Base-by-base conservation (phyloP, 2,329 filamentous ascomycete genomes). In the Fusarium continuum region DNA sequence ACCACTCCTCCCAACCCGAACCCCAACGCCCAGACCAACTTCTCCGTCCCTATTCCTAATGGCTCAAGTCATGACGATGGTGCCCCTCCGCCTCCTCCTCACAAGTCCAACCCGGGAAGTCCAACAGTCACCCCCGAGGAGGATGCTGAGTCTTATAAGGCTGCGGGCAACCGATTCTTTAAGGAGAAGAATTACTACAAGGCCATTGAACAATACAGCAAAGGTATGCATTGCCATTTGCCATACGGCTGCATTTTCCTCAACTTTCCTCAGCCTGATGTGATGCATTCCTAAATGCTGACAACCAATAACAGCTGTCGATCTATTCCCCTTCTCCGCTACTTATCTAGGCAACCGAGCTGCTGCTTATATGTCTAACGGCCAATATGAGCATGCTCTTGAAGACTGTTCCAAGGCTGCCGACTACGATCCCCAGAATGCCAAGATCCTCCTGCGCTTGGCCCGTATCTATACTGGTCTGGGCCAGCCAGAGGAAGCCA, bases 311-410 rank as follows among this genome's bases (percentile, higher is more conserved):
- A 5, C 74, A 97, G 95, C 95, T 61, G 91, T 99, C 72, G 91
- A 95, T 70, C 85, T 94, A 63, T 89, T 94, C 72, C 93, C 93
- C 49, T 84, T 88, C 70, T 96, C 93, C 46, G 83, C 93, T 29
- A 96, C 93, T 39, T 98, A 96, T 77, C 85, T 96, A 66, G 94
- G 92, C 76, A 99, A 99, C 82, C 90, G 95, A 72, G 93, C 95
- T 32, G 95, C 95, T 25, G 95, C 95, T 29, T 92, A 91, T 80
- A 97, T 99, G 83, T 92, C 92, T 48, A 91, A 92, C 56, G 89
- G 89, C 68, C 88, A 90, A 72, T 97, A 90, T 75, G 80, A 85
- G 54, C 84, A 90, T 62, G 95, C 95, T 14, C 81, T 98, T 57
- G 92, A 95, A 52, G 95, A 99, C 78, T 95, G 92, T 78, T 89